phyloP scores from a whole-genome alignment of 139 green algal genomes.

The Desmodesmus armatus region DNA sequence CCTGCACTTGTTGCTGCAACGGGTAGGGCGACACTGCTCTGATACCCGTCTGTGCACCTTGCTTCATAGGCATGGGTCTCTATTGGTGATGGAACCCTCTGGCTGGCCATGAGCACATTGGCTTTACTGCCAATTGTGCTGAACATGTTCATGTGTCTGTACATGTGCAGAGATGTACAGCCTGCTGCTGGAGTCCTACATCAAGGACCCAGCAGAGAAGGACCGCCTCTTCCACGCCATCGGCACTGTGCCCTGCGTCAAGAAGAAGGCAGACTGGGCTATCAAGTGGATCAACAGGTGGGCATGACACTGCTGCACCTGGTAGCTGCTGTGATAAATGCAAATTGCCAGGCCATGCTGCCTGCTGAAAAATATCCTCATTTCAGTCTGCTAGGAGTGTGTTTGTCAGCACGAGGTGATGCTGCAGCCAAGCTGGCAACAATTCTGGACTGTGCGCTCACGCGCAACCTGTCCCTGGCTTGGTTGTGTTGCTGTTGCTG shows the following conservation, averaged over 20 bases:
- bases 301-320: too few species aligned
- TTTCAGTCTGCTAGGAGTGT: too few species aligned
- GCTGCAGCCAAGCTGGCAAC: background rate
- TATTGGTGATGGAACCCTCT: background rate
- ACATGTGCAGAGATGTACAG: conserved; percentile 99
- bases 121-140: background rate
- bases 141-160: too few species aligned
- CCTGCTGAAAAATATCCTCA: too few species aligned
- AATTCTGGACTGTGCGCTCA: background rate
- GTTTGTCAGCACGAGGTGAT: too few species aligned
- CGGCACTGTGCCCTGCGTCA: conserved; percentile 90
- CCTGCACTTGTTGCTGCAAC: background rate
- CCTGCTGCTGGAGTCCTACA: conserved; percentile 98
- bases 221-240: conserved; percentile 94
- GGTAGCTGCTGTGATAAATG: too few species aligned
- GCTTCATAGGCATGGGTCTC: too few species aligned
- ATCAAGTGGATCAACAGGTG: conserved; percentile 94
- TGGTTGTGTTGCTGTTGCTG: background rate
- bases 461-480: background rate
- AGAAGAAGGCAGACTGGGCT: conserved; percentile 98
- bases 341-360: too few species aligned
- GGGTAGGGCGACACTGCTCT: too few species aligned
- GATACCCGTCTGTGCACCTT: too few species aligned
- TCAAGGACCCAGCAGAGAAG: conserved; percentile 90
- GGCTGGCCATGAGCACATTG: background rate